Evolutionary conservation across 495 filamentous ascomycete genomes (phyloP), one percentile per base, ranked within the genome.

Genomic region (Penicillium tannophilum): DNA sequence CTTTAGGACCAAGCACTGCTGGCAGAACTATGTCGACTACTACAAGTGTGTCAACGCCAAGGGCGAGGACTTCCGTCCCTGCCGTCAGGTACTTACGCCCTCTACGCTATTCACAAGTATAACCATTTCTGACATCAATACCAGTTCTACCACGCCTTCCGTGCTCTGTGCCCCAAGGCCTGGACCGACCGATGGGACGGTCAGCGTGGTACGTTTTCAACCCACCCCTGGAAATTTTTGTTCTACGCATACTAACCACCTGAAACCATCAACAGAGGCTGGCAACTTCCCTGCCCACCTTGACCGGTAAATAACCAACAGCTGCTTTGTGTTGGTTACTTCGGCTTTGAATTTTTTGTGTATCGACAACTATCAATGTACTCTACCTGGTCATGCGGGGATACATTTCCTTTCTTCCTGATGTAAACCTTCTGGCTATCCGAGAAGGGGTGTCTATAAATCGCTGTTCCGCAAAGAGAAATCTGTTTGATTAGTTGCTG

Each of bases 21-120:
- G 93, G 93, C 93, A 96, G 72, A 94, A 98, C 84, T 99, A 99
- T 79, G 95, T 99, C 83, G 95, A 99, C 79, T 98, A 99, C 85
- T 88, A 99, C 87, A 99, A 98, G 85, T 99, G 95, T 81, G 89
- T 96, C 76, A 79, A 89, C 73, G 93, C 93, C 75, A 98, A 98
- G 86, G 95, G 95, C 76, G 95, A 99, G 81, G 95, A 98, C 73
- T 99, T 98, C 76, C 86, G 89, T 61, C 95, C 95, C 50, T 99
- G 95, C 89, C 89, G 87, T 72, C 95, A 98, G 85, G 93, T 96
- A 87, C 52, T 56, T 46, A 56, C 43, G 14, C 43, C 10, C 24
- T 43, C 41, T 24, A 46, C 9, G 17, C 24, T 2, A 3, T 52
- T n/a, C 43, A n/a, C 12, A n/a, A 14, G 35, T 47, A 51, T 19